Evolutionary conservation across 352 stramenopile genomes (phyloP).

Genomic region (Lagenidium sp.): DNA sequence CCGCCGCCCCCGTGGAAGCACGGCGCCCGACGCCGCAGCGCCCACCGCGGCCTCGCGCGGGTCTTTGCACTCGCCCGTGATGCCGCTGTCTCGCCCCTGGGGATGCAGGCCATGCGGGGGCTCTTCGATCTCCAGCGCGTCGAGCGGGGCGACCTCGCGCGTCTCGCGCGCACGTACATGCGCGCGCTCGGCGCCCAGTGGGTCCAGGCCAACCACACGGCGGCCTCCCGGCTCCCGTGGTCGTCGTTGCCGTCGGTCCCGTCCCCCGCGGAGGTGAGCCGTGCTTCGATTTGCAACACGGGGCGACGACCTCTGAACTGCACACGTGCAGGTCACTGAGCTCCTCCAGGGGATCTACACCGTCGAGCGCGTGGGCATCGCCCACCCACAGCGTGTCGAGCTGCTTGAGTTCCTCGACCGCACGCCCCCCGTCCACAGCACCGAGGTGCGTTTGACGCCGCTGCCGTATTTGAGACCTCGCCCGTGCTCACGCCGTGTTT

Average conservation of each 20-base stretch:
- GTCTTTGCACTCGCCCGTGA: too few species aligned
- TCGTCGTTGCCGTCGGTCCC: too few species aligned
- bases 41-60: background rate
- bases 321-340: too few species aligned
- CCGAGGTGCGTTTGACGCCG: too few species aligned
- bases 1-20: constrained; percentile 57
- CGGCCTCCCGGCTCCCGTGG: too few species aligned
- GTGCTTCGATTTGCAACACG: too few species aligned
- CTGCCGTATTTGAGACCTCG: constrained; percentile 15
- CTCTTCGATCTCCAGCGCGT: constrained; percentile 57
- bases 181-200: constrained; percentile 42
- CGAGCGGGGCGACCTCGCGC: constrained; percentile 33
- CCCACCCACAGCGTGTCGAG: constrained; percentile 46
- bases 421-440: constrained; percentile 36
- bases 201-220: constrained; percentile 39
- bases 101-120: constrained; percentile 48
- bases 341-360: constrained; percentile 42
- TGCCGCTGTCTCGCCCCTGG: too few species aligned
- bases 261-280: constrained; percentile 30
- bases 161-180: constrained; percentile 40
- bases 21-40: constrained; percentile 4
- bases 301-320: too few species aligned
- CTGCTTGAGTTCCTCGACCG: constrained; percentile 59
- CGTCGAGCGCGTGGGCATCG: constrained; percentile 63
- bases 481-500: background rate